A percentile compares a stretch with the other conserved stretches of the same genome.
phyloP scores from a whole-genome alignment of 2,329 filamentous ascomycete genomes.

The Epichloe festucae region DNA sequence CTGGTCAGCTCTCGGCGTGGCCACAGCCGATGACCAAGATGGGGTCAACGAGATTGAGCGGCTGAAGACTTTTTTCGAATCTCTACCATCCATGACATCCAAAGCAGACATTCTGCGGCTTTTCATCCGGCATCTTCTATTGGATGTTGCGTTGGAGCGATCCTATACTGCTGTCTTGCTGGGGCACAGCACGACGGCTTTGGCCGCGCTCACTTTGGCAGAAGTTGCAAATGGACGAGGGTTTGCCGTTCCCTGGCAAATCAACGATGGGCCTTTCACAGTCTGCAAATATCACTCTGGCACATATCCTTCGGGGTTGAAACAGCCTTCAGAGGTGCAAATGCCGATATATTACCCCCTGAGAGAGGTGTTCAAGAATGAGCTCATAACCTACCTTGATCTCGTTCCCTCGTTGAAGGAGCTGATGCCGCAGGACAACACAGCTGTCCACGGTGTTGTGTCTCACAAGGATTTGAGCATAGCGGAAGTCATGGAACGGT shows the following conservation, averaged over 20 bases:
- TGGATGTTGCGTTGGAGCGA: conserved; percentile 46
- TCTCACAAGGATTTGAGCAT: conserved; percentile 73
- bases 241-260: conserved; percentile 67
- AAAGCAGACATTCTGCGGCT: conserved; percentile 60
- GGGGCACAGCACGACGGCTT: conserved; percentile 73
- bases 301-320: conserved; percentile 9
- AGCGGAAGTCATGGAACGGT: conserved; percentile 78
- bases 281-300: conserved; percentile 18
- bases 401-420: conserved; percentile 39
- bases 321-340: conserved; percentile 10
- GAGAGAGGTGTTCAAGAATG: conserved; percentile 72
- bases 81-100: conserved; percentile 61
- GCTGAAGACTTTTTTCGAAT: conserved; percentile 40
- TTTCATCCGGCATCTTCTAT: conserved; percentile 58
- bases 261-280: conserved; percentile 54
- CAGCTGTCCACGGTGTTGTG: conserved; percentile 27
- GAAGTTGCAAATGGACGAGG: conserved; percentile 88
- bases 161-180: conserved; percentile 62
- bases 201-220: conserved; percentile 74
- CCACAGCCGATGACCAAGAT: conserved; percentile 3
- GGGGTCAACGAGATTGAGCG: conserved; percentile 22
- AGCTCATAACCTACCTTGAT: conserved; percentile 55
- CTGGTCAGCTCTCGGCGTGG: conserved; percentile 32
- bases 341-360: conserved; percentile 56
- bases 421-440: conserved; percentile 29